Percentiles rank a stretch among this genome's conserved stretches.
These are phyloP conservation scores for Pseudocercospora vitis DNA, from an alignment of 2,329 filamentous ascomycete genomes.

Conservation along the genomic window DNA sequence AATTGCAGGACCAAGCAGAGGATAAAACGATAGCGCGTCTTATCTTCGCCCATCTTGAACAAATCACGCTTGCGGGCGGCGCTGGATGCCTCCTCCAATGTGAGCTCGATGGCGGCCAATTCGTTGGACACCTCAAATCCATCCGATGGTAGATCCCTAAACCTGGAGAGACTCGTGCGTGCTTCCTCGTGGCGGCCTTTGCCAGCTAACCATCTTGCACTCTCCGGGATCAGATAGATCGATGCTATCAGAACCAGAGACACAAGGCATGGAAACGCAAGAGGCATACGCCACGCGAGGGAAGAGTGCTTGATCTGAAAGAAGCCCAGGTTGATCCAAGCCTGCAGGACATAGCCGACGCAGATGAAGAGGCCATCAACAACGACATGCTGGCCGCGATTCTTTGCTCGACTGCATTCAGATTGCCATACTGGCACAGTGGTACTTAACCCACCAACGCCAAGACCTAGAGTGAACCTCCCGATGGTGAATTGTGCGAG, in stretches of 20 bases:
- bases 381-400: constrained; percentile 44
- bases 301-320: constrained; percentile 42
- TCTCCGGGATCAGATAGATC: constrained; percentile 41
- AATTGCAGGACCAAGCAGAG: constrained; percentile 54
- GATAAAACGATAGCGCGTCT: constrained; percentile 52
- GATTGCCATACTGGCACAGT: constrained; percentile 52
- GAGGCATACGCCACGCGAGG: constrained; percentile 47
- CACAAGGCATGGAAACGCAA: constrained; percentile 51
- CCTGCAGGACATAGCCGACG: constrained; percentile 47
- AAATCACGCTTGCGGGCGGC: constrained; percentile 45
- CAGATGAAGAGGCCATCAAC: constrained; percentile 50
- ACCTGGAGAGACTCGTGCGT: constrained; percentile 38
- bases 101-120: constrained; percentile 51
- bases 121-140: constrained; percentile 45
- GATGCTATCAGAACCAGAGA: constrained; percentile 35
- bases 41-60: constrained; percentile 53
- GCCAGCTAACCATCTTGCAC: constrained; percentile 42
- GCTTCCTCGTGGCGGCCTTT: constrained; percentile 31
- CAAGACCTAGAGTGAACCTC: constrained; percentile 47
- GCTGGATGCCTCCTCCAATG: constrained; percentile 46
- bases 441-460: constrained; percentile 46
- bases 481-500: constrained; percentile 50
- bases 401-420: constrained; percentile 42
- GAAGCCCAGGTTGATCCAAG: constrained; percentile 51
- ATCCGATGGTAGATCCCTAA: constrained; percentile 43